Base-by-base conservation (phyloP, 2,329 filamentous ascomycete genomes). In the Alternaria conjuncta region DNA sequence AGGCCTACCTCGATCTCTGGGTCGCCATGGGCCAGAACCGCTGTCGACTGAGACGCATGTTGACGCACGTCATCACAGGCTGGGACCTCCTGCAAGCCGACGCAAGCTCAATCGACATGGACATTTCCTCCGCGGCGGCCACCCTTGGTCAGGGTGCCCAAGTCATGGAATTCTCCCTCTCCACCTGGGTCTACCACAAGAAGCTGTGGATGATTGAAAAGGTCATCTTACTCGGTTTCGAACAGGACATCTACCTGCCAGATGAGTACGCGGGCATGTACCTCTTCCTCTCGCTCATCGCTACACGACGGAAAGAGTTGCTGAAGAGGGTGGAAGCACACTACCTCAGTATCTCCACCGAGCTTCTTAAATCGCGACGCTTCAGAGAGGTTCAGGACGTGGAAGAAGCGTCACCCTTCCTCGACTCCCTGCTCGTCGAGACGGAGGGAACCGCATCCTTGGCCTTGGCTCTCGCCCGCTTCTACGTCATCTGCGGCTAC, bases 201-300 rank as follows among this genome's bases (percentile, higher is more conserved):
- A 98, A 97, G 79, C 85, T 97, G n/a, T 88, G 87, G 28, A 88
- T 95, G 73, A 93, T 97, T 86, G 91, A 95, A 76, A 91, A 90
- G 84, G 90, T 96, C 49, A 86, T 97, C 15, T 92, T 97, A 75
- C 88, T 97, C 30, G 96, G 96, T 12, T 98, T 99, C 78, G 96
- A 99, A 80, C 89, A 97, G 12, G 90, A 95, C 46, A 88, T 97
- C 10, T 98, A 98, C 79, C 89, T 95, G 57, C 86, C 89, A 0
- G 91, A 97, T 77, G 96, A 99, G 78, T 85, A 96, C 10, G 87
- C 89, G 1, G 89, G 89, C 23, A 97, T 97, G 92, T 98, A 98
- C 79, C 96, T 92, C 89, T 82, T 78, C 66, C 73, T 80, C 3
- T 68, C 63, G 2, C 62, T 68, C 44, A 73, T 80, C 23, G 63